Evolutionary conservation across 2,329 filamentous ascomycete species (phyloP).

Genomic region (Nemania diffusa): DNA sequence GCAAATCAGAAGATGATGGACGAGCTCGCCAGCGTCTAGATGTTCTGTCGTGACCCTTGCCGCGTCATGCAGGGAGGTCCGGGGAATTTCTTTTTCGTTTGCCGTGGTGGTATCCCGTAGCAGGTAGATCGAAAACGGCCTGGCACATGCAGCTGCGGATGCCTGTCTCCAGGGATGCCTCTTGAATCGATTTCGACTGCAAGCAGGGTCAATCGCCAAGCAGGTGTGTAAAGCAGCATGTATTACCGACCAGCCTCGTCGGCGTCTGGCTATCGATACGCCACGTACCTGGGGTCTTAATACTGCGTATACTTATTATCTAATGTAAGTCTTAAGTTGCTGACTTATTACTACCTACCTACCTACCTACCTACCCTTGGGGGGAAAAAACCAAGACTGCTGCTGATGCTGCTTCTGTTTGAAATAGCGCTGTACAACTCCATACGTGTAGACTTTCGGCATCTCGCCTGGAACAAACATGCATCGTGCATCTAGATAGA

Average conservation of each 20-base stretch:
- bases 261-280: not conserved
- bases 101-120: slow-evolving; percentile 23
- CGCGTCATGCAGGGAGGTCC: slow-evolving; percentile 18
- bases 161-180: slow-evolving; percentile 4
- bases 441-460: not conserved
- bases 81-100: slow-evolving; percentile 25
- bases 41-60: slow-evolving; percentile 3
- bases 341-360: not conserved
- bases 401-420: not conserved
- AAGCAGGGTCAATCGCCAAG: not conserved
- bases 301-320: no score
- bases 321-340: no score
- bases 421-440: not conserved
- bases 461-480: not conserved
- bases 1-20: not conserved
- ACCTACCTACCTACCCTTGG: not conserved
- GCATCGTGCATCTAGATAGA: not conserved
- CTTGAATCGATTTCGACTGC: slow-evolving; percentile 6
- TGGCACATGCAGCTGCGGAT: slow-evolving; percentile 26
- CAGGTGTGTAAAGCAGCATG: slow-evolving; percentile 1
- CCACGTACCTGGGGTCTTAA: slow-evolving; percentile 1
- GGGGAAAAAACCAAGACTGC: not conserved
- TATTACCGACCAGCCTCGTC: slow-evolving; percentile 9
- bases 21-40: not conserved
- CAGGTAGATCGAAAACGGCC: slow-evolving; percentile 14